These are phyloP conservation scores for Cronartium ribicola DNA, from an alignment of 1,284 basidiomycete species.

Conservation along the genomic window DNA sequence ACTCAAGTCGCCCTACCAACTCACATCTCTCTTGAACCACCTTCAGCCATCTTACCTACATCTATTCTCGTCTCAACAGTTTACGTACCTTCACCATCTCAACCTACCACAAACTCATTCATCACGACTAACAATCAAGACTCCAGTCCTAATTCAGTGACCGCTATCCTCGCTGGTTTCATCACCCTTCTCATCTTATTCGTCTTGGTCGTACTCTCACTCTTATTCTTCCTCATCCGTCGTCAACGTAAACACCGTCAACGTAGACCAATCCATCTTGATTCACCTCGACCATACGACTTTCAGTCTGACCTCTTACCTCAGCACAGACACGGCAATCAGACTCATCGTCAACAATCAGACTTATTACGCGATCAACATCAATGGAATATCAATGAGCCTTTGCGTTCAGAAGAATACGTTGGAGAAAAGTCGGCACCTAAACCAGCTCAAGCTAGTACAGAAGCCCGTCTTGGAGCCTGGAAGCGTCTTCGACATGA, in stretches of 20 bases:
- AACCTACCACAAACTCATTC: not conserved
- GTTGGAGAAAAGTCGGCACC: constrained; percentile 11
- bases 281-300: constrained; percentile 8
- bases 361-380: not conserved
- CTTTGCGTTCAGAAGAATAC: constrained; percentile 1
- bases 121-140: not conserved
- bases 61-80: constrained; percentile 22
- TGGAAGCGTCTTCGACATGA: no score
- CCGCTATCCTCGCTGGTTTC: constrained; percentile 10
- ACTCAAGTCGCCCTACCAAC: not conserved
- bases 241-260: constrained; percentile 21
- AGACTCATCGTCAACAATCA: not conserved
- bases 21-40: not conserved
- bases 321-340: constrained; percentile 9
- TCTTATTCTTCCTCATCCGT: constrained; percentile 12
- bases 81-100: not conserved
- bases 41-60: not conserved
- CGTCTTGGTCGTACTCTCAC: constrained; percentile 15
- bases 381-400: not conserved
- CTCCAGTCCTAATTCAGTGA: not conserved
- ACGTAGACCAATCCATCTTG: not conserved
- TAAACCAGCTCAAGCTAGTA: not conserved
- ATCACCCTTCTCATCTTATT: constrained; percentile 18
- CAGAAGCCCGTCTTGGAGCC: not conserved
- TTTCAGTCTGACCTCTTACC: constrained; percentile 25